Evolutionary conservation across 768 basidiomycete species (phyloP), one percentile per base, ranked within the genome.

Genomic region (Tylopilus balloui): DNA sequence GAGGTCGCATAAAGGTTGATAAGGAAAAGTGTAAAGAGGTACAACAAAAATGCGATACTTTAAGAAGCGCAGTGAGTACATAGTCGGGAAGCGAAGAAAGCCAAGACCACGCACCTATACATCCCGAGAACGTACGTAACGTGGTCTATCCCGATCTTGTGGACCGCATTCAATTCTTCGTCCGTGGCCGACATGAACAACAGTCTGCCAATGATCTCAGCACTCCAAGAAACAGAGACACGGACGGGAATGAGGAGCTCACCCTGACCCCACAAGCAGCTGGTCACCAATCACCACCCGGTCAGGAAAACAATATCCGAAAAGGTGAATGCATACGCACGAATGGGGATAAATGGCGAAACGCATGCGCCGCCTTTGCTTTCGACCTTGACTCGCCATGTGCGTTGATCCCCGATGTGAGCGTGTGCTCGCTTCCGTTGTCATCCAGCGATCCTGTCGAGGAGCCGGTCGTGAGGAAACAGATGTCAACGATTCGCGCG

Each of bases 181-280:
- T 97, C 92, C 0, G 94, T 96, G 0, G 86, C 94, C 13, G 87
- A 88, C 81, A 95, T 91, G 74, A 97, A 96, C 15, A 92, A 69
- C 3, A 92, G 67, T 6, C 89, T 87, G 48, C 2, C 36, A 27
- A n/a, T 47, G 1, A 48, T 35, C 5, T 52, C 31, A 41, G 15
- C 14, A 21, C n/a, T 14, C 6, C 20, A 13, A 24, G 3, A 24
- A 50, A 47, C 2, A 28, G 19, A 42, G 7, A 27, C 20, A 10
- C 14, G 6, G 24, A 37, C 10, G 12, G 28, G 19, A 2, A 46
- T 25, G 3, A 32, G 19, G 8, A 14, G 56, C 73, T 59, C 68
- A 87, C 86, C 87, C 88, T 46, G 87, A 78, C 15, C 84, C 71
- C 13, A 86, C 78, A 25, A 92, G 79, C 10, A 90, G 66, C 88